A percentile compares a stretch with the other conserved stretches of the same genome.
These are phyloP conservation scores for Yarrowia sp. DNA, from an alignment of 805 yeast genomes.

Conservation along the genomic window DNA sequence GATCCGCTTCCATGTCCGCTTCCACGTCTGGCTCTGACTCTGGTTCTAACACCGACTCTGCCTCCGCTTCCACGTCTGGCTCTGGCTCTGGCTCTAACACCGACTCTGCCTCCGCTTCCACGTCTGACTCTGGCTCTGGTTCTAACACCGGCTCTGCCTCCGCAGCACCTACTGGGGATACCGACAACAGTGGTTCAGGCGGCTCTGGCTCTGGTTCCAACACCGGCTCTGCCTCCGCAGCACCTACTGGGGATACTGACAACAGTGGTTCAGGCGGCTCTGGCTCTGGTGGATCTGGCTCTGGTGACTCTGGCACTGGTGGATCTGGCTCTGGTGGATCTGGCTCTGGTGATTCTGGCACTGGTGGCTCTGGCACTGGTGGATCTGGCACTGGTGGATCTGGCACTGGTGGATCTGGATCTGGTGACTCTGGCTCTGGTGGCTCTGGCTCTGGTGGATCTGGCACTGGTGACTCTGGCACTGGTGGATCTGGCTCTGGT, in stretches of 20 bases:
- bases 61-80: no score
- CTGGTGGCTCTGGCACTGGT: background rate
- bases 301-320: background rate
- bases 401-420: background rate
- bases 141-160: background rate
- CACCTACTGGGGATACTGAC: no score
- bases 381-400: background rate
- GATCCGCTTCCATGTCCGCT: no score
- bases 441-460: background rate
- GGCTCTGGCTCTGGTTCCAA: background rate
- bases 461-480: background rate
- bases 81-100: no score
- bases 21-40: no score
- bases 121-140: background rate
- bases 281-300: no score
- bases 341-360: background rate
- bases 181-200: no score
- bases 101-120: no score
- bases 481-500: background rate
- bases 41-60: background rate
- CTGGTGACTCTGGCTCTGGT: background rate
- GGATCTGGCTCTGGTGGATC: background rate
- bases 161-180: no score
- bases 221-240: no score
- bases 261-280: background rate